Evolutionary conservation across 352 stramenopile species (phyloP).

Genomic region (Blastocystis sp.): DNA sequence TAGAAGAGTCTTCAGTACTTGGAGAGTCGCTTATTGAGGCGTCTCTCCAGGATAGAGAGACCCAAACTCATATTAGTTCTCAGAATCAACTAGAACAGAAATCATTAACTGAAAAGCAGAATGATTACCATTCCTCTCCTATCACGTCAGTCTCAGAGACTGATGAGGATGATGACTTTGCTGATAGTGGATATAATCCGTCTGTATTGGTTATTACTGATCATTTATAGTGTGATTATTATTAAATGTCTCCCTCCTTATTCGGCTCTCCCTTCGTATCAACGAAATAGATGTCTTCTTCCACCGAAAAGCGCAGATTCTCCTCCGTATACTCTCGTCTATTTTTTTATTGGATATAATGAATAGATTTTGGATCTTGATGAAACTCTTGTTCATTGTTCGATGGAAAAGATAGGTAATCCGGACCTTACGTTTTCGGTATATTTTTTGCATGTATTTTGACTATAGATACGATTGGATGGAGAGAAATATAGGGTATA

Average conservation of each 20-base stretch:
- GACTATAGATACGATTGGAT: constrained; percentile 1
- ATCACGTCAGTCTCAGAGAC: constrained; percentile 1
- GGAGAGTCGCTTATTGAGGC: constrained; percentile 8
- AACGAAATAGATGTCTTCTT: constrained; percentile 8
- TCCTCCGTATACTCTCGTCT: constrained; percentile 52
- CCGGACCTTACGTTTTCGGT: constrained; percentile 51
- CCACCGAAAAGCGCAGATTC: background rate
- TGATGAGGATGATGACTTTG: background rate
- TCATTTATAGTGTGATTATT: constrained; percentile 47
- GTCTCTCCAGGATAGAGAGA: constrained; percentile 13
- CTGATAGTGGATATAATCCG: constrained; percentile 19
- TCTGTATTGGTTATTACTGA: background rate
- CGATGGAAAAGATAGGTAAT: constrained; percentile 8
- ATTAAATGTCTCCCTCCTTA: constrained; percentile 60
- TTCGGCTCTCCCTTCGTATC: background rate
- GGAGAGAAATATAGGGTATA: background rate
- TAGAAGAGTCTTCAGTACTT: background rate
- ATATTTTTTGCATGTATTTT: background rate
- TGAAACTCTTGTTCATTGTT: constrained; percentile 64
- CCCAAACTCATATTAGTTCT: background rate
- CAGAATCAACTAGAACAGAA: background rate
- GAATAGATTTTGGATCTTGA: constrained; percentile 33
- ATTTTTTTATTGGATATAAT: background rate
- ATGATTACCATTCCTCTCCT: background rate
- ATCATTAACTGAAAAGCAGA: too few relatives aligned